Evolutionary conservation across 345 rosid genomes (phyloP).

Genomic region (Firmiana major): DNA sequence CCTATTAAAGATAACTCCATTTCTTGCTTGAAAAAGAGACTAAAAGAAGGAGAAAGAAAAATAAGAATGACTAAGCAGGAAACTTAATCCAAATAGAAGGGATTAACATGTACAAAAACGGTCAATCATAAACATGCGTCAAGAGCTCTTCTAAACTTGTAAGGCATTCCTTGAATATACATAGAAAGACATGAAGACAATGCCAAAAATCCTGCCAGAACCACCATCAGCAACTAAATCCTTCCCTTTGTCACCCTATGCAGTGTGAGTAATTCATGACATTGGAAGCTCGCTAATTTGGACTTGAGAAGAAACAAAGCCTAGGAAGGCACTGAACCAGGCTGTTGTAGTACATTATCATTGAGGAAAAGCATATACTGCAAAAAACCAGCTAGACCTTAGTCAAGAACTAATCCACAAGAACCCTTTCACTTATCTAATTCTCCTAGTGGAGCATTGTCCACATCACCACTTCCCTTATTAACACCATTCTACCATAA

Average conservation of each 20-base stretch:
- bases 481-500: neutral
- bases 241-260: neutral
- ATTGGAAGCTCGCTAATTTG: neutral
- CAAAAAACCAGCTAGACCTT: neutral
- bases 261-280: neutral
- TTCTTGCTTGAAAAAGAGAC: conserved; percentile 61
- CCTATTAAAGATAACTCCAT: conserved; percentile 63
- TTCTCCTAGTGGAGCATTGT: neutral
- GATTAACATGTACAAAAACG: neutral
- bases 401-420: neutral
- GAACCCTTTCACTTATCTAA: neutral
- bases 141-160: neutral
- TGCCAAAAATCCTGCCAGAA: neutral
- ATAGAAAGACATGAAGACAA: neutral
- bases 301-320: neutral
- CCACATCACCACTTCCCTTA: neutral
- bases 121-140: neutral
- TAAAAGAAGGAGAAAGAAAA: conserved; percentile 15
- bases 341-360: neutral
- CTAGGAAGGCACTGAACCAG: neutral
- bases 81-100: neutral
- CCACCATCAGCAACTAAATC: neutral
- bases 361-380: neutral
- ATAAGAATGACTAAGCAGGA: neutral
- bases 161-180: neutral